Evolutionary conservation across 768 basidiomycete species (phyloP), one percentile per base, ranked within the genome.

Genomic region (Rhizopogon vinicolor): DNA sequence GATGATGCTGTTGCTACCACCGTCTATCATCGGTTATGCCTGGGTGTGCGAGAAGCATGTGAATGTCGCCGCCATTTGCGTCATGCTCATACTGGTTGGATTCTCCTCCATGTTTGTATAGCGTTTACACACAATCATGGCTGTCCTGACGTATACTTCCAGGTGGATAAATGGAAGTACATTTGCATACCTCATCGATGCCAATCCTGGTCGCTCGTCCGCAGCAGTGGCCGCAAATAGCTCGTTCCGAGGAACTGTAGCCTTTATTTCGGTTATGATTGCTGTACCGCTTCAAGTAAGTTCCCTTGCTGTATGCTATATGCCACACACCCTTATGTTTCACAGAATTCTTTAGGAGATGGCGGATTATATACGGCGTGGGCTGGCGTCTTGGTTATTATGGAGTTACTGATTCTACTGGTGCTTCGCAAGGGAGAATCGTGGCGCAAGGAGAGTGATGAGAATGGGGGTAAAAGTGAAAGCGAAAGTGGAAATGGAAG

Each of bases 181-280:
- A 0, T 71, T 95, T 31, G 87, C 93, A 0, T 95, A 93, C 62
- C 76, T 94, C 35, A 91, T 94, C 14, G 93, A 97, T 62, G 83
- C 91, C 5, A 97, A 95, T 65, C 75, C 77, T 6, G 93, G 93
- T 8, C 80, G 89, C 29, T 89, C 89, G 2, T 83, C 87, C 4
- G 82, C 82, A 3, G 91, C 89, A 1, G 81, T 84, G 7, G 91
- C 92, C 0, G 72, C 79, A 29, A 95, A 95, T 67, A 89, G 87
- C 54, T 80, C 79, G 31, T 88, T 88, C 68, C 80, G 93, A 48
- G 91, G 93, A 0, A 43, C 78, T 3, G 71, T 78, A 14, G 91
- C 86, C 3, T 88, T 88, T 65, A 63, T 88, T 16, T 81, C 83
- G 1, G 82, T 82, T 1, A 88, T 93, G 67, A 73, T 87, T 6